Base-by-base conservation (phyloP, 306 rosid species). In the Medicago lupulina region DNA sequence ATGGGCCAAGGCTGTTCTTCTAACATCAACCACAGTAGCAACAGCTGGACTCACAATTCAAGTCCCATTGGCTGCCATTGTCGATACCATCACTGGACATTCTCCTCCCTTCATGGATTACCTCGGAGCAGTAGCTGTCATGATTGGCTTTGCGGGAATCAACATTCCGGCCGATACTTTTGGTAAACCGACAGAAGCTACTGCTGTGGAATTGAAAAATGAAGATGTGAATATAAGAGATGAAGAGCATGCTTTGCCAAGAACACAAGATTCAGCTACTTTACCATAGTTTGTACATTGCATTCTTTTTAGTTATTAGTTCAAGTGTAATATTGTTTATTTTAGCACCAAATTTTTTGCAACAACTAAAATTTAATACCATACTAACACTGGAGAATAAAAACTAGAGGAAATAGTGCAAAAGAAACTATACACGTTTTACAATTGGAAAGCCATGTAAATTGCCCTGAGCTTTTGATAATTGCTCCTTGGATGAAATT, bases 1-100 rank as follows among this genome's bases (percentile, higher is more conserved):
- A 80, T 95, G 97, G 99, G 97, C 99, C 36, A 92, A 92, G 88
- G 99, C 99, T 8, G 96, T 95, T 88, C 92, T 95, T 84, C 91
- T 95, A 36, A 95, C 99, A 28, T 87, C 99, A 25, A 90, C 99
- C 18, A 95, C 99, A 0, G 96, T 95, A 28, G 99, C 99, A 63
- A 87, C 97, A 1, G 99, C 99, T 8, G 99, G 99, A 73, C 97
- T 95, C 57, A 84, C 97, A 2, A 90, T 95, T 80, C 99, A 95
- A 84, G 97, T 95, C 21, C 99, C 99, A 6, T 75, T 95, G 87
- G 99, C 97, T 1, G 99, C 99, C 19, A 28, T 95, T 51, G 92
- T 95, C 1, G 97, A 95, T 78, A 85, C 96, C 2, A 8, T 92
- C 69, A 88, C 83, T 0, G 99, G 99, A 74, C 70, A 82, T 81